A percentile compares a stretch with the other conserved stretches of the same genome.
These are phyloP conservation scores for Kwoniella mangroviensis DNA, from an alignment of 768 basidiomycete species.

Conservation along the genomic window DNA sequence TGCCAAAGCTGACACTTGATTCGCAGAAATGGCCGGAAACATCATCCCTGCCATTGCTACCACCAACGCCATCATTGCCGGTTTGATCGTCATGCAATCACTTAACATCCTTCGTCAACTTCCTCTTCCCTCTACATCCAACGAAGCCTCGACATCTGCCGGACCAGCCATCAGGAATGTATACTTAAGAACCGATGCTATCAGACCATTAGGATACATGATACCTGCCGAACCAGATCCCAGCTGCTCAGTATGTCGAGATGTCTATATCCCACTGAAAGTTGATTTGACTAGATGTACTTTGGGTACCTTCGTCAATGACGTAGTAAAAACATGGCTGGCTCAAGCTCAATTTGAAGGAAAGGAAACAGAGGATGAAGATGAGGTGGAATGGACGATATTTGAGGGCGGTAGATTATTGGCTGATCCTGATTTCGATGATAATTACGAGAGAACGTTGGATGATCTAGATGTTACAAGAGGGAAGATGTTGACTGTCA, in stretches of 20 bases:
- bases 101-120: constrained; percentile 71
- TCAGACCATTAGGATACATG: constrained; percentile 75
- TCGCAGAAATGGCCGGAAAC: constrained; percentile 95
- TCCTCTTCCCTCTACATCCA: constrained; percentile 4
- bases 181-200: constrained; percentile 75
- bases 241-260: constrained; percentile 81
- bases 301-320: constrained; percentile 73
- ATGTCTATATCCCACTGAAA: constrained; percentile 73
- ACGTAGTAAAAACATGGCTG: constrained; percentile 64
- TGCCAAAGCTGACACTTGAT: background rate
- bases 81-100: constrained; percentile 90
- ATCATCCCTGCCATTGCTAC: constrained; percentile 99
- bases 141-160: constrained; percentile 9
- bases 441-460: constrained; percentile 79
- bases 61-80: constrained; percentile 96
- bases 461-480: constrained; percentile 76
- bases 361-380: constrained; percentile 58
- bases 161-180: constrained; percentile 60
- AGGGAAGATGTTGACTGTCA: constrained; percentile 86
- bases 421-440: constrained; percentile 91
- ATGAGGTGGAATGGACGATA: constrained; percentile 67
- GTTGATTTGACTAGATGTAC: constrained; percentile 74
- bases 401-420: constrained; percentile 82
- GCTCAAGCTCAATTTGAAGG: constrained; percentile 17
- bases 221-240: constrained; percentile 72